Evolutionary conservation across 257 asterid genomes (phyloP).

Genomic region (Rubia yunnanensis): DNA sequence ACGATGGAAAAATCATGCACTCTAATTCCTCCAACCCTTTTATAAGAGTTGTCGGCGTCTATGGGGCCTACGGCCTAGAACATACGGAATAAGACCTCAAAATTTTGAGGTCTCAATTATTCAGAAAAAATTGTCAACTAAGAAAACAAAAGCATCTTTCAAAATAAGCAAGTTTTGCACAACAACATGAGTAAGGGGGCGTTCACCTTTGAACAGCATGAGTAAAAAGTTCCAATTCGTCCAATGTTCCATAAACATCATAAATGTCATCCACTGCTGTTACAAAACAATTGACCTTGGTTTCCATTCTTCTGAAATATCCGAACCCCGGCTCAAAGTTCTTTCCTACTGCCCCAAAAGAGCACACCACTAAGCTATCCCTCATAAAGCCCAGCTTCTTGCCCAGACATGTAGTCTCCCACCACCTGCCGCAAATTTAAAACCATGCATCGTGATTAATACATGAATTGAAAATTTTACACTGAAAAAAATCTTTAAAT

Average conservation of each 20-base stretch:
- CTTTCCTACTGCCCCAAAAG: background rate
- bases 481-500: no score
- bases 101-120: no score
- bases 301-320: conserved; percentile 1
- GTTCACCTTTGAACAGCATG: background rate
- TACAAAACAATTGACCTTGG: background rate
- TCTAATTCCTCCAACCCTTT: no score
- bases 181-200: no score
- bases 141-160: no score
- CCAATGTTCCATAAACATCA: conserved; percentile 2
- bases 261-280: background rate
- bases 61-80: no score
- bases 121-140: no score
- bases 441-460: background rate
- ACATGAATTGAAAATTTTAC: background rate
- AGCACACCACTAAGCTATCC: background rate
- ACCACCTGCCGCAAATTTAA: background rate
- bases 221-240: background rate
- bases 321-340: background rate
- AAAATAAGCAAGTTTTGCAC: no score
- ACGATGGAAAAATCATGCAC: no score
- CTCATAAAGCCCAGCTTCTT: background rate
- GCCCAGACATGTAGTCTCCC: background rate
- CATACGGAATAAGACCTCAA: no score
- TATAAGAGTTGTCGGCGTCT: no score